Evolutionary conservation across 805 yeast species (phyloP).

Genomic region (Myxozyma mucilagina): DNA sequence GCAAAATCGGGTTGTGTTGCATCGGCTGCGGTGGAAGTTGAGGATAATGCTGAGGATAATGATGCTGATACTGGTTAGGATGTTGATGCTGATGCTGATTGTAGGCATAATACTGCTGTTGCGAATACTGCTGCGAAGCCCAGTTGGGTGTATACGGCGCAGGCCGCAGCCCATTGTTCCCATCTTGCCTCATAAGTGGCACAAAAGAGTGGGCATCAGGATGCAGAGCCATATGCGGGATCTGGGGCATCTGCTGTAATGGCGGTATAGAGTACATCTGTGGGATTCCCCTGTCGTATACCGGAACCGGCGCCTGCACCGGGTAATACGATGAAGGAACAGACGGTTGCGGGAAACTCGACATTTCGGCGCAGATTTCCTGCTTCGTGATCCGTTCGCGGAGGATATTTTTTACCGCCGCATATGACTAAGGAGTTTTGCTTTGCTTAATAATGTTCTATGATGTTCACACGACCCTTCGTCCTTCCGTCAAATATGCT

Average conservation of each 20-base stretch:
- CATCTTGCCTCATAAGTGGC: not conserved
- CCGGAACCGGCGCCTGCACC: too few species aligned
- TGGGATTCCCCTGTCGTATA: not conserved
- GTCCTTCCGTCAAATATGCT: too few species aligned
- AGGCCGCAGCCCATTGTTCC: too few species aligned
- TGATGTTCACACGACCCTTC: not conserved
- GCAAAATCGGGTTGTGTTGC: not conserved
- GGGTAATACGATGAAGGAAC: too few species aligned
- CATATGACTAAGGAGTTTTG: not conserved
- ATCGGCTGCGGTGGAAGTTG: not conserved
- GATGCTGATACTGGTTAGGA: not conserved
- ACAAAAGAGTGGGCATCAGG: not conserved
- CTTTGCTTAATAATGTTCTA: not conserved
- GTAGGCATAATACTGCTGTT: too few species aligned
- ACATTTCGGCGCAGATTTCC: not conserved
- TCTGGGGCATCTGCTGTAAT: not conserved
- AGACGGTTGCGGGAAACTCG: conserved; percentile 9
- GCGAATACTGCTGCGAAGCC: too few species aligned
- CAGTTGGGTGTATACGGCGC: too few species aligned
- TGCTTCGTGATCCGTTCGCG: not conserved
- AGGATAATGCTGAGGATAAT: not conserved
- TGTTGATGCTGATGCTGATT: too few species aligned
- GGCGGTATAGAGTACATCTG: not conserved
- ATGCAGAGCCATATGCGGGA: not conserved
- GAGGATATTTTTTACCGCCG: not conserved